Conservation (phyloP, 176 grass and related monocot genomes). For the barley (Hordeum vulgare) region MorexV3_pseudomolecules_assembly NC_058519.1:181661661-181662160, state of each 20-base stretch:
- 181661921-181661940: conserved; percentile 69
- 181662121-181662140: background rate
- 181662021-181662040: background rate
- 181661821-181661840: conserved; percentile 6
- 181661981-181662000: background rate
- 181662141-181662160: background rate
- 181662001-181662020: background rate
- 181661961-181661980: background rate
- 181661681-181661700: conserved; percentile 95
- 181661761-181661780: conserved; percentile 92
- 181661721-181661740: conserved; percentile 70
- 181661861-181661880: conserved; percentile 49
- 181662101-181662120: background rate
- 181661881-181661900: conserved; percentile 75
- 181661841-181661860: background rate
- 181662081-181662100: background rate
- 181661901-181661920: conserved; percentile 78
- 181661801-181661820: conserved; percentile 42
- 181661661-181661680: conserved; percentile 85
- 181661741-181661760: conserved; percentile 95
- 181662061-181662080: background rate
- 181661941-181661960: background rate
- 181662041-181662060: background rate
- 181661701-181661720: conserved; percentile 66
- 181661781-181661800: conserved; percentile 86